Conservation (phyloP, 768 basidiomycete genomes). For the Phaeotremella fagi region DNA sequence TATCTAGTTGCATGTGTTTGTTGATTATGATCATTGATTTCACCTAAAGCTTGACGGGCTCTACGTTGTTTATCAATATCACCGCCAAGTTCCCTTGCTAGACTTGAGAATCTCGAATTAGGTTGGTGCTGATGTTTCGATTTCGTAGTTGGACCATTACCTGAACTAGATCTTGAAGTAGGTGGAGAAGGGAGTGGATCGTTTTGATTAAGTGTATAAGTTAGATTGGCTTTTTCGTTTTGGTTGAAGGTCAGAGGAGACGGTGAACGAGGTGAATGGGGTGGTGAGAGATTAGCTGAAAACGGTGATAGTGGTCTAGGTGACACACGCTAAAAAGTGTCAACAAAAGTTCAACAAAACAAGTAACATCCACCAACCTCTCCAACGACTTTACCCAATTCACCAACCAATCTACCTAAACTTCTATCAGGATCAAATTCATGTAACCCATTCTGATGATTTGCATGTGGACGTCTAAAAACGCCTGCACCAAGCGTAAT, state of each 20-base stretch:
- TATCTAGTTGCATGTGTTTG: background rate
- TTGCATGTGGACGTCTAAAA: constrained; percentile 53
- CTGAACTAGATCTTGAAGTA: constrained; percentile 14
- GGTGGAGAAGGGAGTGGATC: constrained; percentile 35
- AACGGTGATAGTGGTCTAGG: constrained; percentile 39
- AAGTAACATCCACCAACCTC: constrained; percentile 21
- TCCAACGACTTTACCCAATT: constrained; percentile 35
- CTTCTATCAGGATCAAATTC: constrained; percentile 46
- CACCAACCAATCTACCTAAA: constrained; percentile 42
- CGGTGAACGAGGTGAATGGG: constrained; percentile 38
- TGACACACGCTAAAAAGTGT: constrained; percentile 5
- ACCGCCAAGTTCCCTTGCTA: too few relatives aligned
- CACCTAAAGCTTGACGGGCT: background rate
- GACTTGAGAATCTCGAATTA: constrained; percentile 6
- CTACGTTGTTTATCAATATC: constrained; percentile 1
- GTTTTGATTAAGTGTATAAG: constrained; percentile 30
- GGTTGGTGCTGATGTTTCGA: background rate
- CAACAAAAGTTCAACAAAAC: background rate
- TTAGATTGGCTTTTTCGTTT: constrained; percentile 20
- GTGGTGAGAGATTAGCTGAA: constrained; percentile 14
- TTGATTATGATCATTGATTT: background rate
- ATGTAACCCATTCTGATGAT: constrained; percentile 63
- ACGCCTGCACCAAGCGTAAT: constrained; percentile 81
- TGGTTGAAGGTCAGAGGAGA: constrained; percentile 22
- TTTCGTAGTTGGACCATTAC: background rate